These are phyloP conservation scores for Phylloporus sp. DNA, from an alignment of 1,284 basidiomycete genomes.

Conservation along the genomic window DNA sequence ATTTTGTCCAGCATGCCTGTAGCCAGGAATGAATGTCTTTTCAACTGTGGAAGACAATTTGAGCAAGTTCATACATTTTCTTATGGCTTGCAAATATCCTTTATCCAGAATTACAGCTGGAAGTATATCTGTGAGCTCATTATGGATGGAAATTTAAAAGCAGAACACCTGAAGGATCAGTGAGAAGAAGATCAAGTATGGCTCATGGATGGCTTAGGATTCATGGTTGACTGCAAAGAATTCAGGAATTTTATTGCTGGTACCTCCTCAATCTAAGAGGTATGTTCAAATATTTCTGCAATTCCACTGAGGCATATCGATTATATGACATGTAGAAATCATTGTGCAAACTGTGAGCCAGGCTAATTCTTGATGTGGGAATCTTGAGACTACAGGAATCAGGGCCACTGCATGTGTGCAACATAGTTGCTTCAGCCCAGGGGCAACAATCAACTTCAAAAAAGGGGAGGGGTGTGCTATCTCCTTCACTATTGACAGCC, in stretches of 20 bases:
- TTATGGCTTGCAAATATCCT: background rate
- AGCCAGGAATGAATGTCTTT: background rate
- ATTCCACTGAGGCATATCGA: too few relatives aligned
- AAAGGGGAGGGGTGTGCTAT: background rate
- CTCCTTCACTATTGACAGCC: too few relatives aligned
- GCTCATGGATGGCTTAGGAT: too few relatives aligned
- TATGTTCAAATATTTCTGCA: too few relatives aligned
- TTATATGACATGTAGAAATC: conserved; percentile 11
- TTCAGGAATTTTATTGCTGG: too few relatives aligned
- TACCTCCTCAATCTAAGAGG: too few relatives aligned
- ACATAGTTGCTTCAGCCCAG: conserved; percentile 8
- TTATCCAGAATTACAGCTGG: too few relatives aligned
- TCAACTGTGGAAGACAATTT: background rate
- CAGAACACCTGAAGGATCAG: too few relatives aligned
- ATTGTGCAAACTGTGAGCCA: conserved; percentile 15
- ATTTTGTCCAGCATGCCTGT: background rate
- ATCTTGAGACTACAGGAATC: background rate
- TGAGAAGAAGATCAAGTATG: too few relatives aligned
- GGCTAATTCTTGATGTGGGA: conserved; percentile 4
- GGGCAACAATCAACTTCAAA: background rate
- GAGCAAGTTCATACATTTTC: background rate
- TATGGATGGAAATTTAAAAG: too few relatives aligned
- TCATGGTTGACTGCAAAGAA: too few relatives aligned
- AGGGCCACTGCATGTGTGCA: conserved; percentile 1
- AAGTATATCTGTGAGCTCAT: too few relatives aligned